Conservation (phyloP, 139 green algal genomes). For the Coccomyxa sp. region DNA sequence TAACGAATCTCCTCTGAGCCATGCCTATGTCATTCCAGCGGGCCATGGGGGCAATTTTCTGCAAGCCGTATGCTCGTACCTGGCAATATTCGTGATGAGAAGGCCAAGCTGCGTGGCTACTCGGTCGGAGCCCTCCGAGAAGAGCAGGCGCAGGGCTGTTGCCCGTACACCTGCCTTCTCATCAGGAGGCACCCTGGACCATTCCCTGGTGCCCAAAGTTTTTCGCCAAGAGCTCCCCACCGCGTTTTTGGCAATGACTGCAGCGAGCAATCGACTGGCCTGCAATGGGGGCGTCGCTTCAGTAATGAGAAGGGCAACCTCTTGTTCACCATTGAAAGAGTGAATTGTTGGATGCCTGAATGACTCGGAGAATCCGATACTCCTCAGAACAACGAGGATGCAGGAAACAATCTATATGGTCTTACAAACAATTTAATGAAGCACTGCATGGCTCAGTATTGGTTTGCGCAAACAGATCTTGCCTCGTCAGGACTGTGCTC, state of each 20-base stretch:
- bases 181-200: slow-evolving; percentile 26
- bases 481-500: slow-evolving; percentile 38
- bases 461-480: neutral
- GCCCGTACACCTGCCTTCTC: slow-evolving; percentile 32
- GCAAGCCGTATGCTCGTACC: slow-evolving; percentile 23
- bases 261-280: slow-evolving; percentile 62
- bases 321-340: neutral
- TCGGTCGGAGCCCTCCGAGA: slow-evolving; percentile 42
- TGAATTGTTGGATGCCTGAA: neutral
- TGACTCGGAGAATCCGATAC: neutral
- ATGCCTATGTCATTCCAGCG: too few species aligned
- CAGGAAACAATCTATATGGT: neutral
- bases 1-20: too few species aligned
- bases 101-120: slow-evolving; percentile 66
- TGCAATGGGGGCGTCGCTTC: slow-evolving; percentile 19
- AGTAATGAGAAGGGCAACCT: neutral
- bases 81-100: slow-evolving; percentile 69
- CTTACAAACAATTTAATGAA: neutral
- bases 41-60: too few species aligned
- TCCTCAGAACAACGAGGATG: neutral
- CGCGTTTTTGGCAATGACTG: slow-evolving; percentile 75
- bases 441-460: neutral
- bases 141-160: slow-evolving; percentile 36
- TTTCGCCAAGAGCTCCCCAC: slow-evolving; percentile 76
- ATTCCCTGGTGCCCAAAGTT: slow-evolving; percentile 66